Evolutionary conservation across 371 early-diverging fungal species (phyloP).

Genomic region (Mucor plumbeus): DNA sequence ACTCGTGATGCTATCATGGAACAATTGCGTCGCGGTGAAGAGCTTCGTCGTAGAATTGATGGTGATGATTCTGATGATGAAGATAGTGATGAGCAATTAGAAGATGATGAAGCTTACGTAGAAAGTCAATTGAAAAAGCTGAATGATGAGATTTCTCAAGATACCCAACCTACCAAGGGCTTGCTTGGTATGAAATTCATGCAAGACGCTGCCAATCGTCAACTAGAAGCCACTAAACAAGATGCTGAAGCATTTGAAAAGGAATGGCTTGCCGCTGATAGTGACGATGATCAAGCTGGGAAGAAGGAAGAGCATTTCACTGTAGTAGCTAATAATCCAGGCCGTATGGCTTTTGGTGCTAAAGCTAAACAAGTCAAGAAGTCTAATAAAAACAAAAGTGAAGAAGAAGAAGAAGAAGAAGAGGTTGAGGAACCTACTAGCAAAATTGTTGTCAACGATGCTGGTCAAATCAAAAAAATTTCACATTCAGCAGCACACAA

Average conservation of each 20-base stretch:
- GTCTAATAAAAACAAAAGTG: not conserved
- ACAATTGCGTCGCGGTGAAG: constrained; percentile 83
- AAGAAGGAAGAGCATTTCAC: constrained; percentile 26
- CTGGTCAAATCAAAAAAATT: constrained; percentile 65
- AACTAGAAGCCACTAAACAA: constrained; percentile 55
- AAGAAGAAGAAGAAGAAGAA: constrained; percentile 13
- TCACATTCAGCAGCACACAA: constrained; percentile 63
- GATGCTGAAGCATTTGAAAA: constrained; percentile 55
- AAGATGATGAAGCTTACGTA: constrained; percentile 47
- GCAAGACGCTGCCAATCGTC: constrained; percentile 77
- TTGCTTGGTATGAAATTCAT: constrained; percentile 97
- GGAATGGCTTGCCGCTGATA: constrained; percentile 51
- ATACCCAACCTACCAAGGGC: constrained; percentile 75
- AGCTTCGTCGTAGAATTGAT: constrained; percentile 81
- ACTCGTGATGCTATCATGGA: constrained; percentile 85
- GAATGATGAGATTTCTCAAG: constrained; percentile 52
- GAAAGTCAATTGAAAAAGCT: constrained; percentile 47
- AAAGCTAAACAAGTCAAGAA: constrained; percentile 36
- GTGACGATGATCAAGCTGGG: constrained; percentile 43
- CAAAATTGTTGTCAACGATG: constrained; percentile 53
- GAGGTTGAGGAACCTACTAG: constrained; percentile 4
- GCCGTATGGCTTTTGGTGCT: constrained; percentile 66
- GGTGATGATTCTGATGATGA: constrained; percentile 66
- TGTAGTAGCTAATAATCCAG: constrained; percentile 60
- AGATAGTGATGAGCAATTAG: constrained; percentile 56